Evolutionary conservation across 2,329 filamentous ascomycete species (phyloP), one percentile per base, ranked within the genome.

Genomic region (Juglanconis oblonga): DNA sequence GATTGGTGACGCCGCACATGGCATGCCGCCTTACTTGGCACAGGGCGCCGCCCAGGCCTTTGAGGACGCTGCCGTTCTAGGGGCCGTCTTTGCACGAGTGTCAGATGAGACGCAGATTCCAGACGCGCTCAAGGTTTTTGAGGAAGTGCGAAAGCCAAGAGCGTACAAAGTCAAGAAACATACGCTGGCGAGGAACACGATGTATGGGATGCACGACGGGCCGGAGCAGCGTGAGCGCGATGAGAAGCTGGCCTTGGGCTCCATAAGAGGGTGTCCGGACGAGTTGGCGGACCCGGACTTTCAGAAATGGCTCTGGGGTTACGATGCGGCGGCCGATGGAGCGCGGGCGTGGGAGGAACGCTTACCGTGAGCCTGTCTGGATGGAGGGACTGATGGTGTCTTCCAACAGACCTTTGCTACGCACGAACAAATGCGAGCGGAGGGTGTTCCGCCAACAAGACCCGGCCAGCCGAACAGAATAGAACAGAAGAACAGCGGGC

Each of bases 1-100:
- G 45, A 42, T 50, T 42, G 44, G 54, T 31, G 54, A 56, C 54
- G 45, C 54, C 29, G 54, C 54, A 17, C 54, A 56, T 14, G 54
- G 17, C 13, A 56, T 56, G 45, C 44, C 36, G n/a, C 54, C 54
- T 11, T 56, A 49, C 54, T 48, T 49, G 32, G 54, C 44, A 1
- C 54, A 56, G 45, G 54, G 54, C 13, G 54, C 54, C 33, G 48
- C 31, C 17, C 52, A 54, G 38, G 52, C 52, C 13, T 45, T 54
- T 3, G 52, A 54, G 13, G 52, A 54, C 32, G 52, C 35, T 14
- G 52, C 17, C 5, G 52, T 44, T n/a, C 36, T 54, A 3, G 52
- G 52, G 4, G 52, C 52, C 17, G 31, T 54, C 6, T 54, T 54
- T 42, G 24, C 5, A 1, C 52, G 13, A 32, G 10, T 32, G 6